phyloP scores from a whole-genome alignment of 352 stramenopile genomes.

The Peronospora destructor region DNA sequence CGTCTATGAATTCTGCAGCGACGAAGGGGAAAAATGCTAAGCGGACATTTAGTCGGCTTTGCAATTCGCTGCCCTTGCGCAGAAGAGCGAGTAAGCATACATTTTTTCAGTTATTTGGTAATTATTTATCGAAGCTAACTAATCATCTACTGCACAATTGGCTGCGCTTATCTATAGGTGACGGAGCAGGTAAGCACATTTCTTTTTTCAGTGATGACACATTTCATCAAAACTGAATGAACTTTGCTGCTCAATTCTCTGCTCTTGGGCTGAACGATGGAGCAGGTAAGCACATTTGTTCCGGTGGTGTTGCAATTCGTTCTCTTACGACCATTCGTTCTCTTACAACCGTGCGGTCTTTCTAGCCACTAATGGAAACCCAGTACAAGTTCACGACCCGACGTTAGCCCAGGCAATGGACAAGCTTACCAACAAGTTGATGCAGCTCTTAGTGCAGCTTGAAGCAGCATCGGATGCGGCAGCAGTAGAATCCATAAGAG shows the following conservation, averaged over 20 bases:
- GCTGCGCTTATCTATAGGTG: not conserved
- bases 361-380: slow-evolving; percentile 6
- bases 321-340: slow-evolving; percentile 3
- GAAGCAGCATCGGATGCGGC: slow-evolving; percentile 22
- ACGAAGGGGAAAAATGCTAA: slow-evolving; percentile 21
- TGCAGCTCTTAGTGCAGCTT: slow-evolving; percentile 27
- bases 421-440: slow-evolving; percentile 45
- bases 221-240: not conserved
- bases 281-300: slow-evolving; percentile 1
- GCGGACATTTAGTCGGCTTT: slow-evolving; percentile 8
- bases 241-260: not conserved
- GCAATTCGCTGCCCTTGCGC: slow-evolving; percentile 1
- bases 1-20: not conserved
- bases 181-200: not conserved
- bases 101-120: not conserved
- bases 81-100: slow-evolving; percentile 6
- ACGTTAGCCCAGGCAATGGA: slow-evolving; percentile 51
- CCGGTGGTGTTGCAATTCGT: not conserved
- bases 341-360: slow-evolving; percentile 1
- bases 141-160: not conserved
- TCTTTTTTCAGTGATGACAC: not conserved
- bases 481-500: slow-evolving; percentile 21
- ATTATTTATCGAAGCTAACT: not conserved
- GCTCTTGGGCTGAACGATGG: not conserved
- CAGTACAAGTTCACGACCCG: slow-evolving; percentile 52